Evolutionary conservation across 805 yeast species (phyloP).

Genomic region (Candida michaelii): DNA sequence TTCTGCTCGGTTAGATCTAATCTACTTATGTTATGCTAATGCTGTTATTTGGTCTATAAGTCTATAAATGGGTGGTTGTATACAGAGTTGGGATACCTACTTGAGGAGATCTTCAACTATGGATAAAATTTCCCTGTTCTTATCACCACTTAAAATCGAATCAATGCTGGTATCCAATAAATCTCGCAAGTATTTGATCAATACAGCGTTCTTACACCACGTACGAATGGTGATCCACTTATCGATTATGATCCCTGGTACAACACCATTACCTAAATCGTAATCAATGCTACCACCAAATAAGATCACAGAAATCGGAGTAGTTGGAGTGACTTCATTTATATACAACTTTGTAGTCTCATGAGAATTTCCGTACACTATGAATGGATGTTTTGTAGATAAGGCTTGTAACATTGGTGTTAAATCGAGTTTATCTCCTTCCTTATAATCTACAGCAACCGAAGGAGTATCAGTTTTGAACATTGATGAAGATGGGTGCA

Average conservation of each 20-base stretch:
- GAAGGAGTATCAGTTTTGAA: slow-evolving; percentile 40
- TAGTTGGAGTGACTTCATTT: slow-evolving; percentile 77
- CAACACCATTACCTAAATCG: slow-evolving; percentile 48
- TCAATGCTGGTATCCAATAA: slow-evolving; percentile 69
- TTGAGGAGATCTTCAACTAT: slow-evolving; percentile 2
- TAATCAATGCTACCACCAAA: slow-evolving; percentile 76
- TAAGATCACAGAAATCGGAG: slow-evolving; percentile 67
- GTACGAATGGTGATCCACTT: slow-evolving; percentile 89
- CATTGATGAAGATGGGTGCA: slow-evolving; percentile 83
- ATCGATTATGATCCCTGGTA: slow-evolving; percentile 81
- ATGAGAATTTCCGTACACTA: slow-evolving; percentile 60
- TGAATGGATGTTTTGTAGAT: slow-evolving; percentile 48
- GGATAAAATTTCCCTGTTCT: background rate
- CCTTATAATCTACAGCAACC: slow-evolving; percentile 19
- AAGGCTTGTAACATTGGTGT: slow-evolving; percentile 33
- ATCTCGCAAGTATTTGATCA: slow-evolving; percentile 66
- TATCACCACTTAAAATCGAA: slow-evolving; percentile 40
- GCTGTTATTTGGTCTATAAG: too few relatives aligned
- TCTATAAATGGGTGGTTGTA: too few relatives aligned
- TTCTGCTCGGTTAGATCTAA: too few relatives aligned
- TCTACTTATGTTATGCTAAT: too few relatives aligned
- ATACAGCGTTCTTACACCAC: slow-evolving; percentile 92
- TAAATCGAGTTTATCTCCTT: slow-evolving; percentile 31
- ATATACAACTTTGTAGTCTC: slow-evolving; percentile 68
- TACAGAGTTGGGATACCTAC: too few relatives aligned